phyloP scores from a whole-genome alignment of 768 basidiomycete species.

The Gymnopilus junonius region DNA sequence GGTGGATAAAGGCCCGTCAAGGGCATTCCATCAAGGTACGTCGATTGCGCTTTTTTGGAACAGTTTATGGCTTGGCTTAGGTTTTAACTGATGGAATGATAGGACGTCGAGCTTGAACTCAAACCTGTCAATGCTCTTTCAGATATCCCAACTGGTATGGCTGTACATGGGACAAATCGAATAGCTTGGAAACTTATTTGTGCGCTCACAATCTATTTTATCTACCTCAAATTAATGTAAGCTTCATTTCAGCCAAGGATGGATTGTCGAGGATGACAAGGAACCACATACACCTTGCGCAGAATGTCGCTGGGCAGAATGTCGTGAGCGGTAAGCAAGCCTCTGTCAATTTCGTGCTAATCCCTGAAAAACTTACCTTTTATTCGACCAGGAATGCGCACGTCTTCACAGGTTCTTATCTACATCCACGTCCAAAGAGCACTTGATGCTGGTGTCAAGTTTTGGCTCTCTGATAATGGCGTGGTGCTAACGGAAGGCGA shows the following conservation, averaged over 20 bases:
- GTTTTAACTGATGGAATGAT: neutral
- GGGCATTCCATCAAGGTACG: conserved; percentile 83
- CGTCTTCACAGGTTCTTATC: conserved; percentile 76
- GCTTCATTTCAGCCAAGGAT: conserved; percentile 49
- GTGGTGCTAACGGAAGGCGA: conserved; percentile 88
- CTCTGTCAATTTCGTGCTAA: neutral
- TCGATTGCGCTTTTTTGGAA: neutral
- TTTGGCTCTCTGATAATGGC: conserved; percentile 84
- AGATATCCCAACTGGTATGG: conserved; percentile 71
- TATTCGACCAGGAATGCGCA: conserved; percentile 72
- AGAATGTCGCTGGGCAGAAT: conserved; percentile 66
- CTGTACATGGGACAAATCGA: conserved; percentile 81
- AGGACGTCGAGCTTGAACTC: conserved; percentile 76
- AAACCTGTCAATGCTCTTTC: conserved; percentile 55
- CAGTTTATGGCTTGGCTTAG: neutral
- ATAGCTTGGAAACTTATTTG: conserved; percentile 76
- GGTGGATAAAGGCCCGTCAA: conserved; percentile 92
- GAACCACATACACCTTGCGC: conserved; percentile 93
- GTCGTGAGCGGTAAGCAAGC: conserved; percentile 73
- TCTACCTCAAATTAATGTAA: neutral
- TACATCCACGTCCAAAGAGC: conserved; percentile 79
- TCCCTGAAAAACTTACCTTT: neutral
- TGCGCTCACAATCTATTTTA: conserved; percentile 30
- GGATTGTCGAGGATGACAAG: conserved; percentile 86
- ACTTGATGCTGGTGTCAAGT: conserved; percentile 67